phyloP scores from a whole-genome alignment of 2,329 filamentous ascomycete species.

The Meredithiella fracta region DNA sequence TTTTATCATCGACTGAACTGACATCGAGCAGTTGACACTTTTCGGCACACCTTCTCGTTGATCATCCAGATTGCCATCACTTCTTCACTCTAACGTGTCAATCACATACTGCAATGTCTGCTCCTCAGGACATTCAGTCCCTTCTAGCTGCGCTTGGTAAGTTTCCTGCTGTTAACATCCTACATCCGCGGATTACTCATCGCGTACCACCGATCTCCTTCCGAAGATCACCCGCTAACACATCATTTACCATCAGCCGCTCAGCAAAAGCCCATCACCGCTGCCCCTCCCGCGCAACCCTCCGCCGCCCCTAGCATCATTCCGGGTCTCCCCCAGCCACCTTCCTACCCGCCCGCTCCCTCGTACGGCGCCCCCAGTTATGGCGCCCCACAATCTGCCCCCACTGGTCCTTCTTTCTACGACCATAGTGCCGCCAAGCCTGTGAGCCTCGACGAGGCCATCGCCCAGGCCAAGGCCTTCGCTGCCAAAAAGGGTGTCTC shows the following conservation, averaged over 20 bases:
- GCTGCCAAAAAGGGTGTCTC: slow-evolving; percentile 62
- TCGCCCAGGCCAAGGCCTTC: slow-evolving; percentile 69
- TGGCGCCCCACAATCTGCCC: slow-evolving; percentile 6
- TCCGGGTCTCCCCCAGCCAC: slow-evolving; percentile 7
- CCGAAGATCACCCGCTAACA: neutral
- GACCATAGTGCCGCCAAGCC: slow-evolving; percentile 3
- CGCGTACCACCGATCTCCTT: neutral
- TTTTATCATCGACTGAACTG: neutral
- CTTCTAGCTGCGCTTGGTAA: slow-evolving; percentile 34
- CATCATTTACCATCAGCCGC: slow-evolving; percentile 3
- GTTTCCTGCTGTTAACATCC: slow-evolving; percentile 15
- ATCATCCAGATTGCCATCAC: neutral
- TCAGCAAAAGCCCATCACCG: slow-evolving; percentile 11
- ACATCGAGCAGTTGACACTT: neutral
- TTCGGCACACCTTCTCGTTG: neutral
- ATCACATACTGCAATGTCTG: slow-evolving; percentile 9
- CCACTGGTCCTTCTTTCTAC: slow-evolving; percentile 3
- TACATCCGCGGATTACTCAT: neutral
- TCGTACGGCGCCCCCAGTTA: slow-evolving; percentile 2
- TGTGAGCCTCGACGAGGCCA: slow-evolving; percentile 38
- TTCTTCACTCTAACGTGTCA: neutral
- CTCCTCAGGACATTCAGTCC: slow-evolving; percentile 27
- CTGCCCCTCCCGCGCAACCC: slow-evolving; percentile 2
- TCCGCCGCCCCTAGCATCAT: neutral
- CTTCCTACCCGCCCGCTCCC: slow-evolving; percentile 9